Conservation (phyloP, 805 yeast species). For the Saccharomyces mikatae region DNA sequence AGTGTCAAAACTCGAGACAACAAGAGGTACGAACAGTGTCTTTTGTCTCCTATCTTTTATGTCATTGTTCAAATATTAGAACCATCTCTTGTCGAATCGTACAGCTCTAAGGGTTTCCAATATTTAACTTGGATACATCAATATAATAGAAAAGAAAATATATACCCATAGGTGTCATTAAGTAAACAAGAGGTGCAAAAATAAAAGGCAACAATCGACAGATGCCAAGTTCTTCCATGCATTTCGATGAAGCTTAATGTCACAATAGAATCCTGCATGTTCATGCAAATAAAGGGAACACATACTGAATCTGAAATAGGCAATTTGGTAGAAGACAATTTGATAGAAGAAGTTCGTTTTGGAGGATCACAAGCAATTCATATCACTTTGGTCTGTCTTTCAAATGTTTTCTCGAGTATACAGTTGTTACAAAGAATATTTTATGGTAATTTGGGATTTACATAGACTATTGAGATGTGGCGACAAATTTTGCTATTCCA, state of each 20-base stretch:
- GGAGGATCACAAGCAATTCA: background rate
- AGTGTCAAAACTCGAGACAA: background rate
- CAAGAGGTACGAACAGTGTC: background rate
- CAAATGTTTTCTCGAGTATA: background rate
- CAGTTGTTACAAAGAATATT: no score
- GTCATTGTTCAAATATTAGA: background rate
- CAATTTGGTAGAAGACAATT: background rate
- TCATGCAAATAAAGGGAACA: background rate
- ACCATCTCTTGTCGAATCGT: background rate
- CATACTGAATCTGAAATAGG: background rate
- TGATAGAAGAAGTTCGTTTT: background rate
- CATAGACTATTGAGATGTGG: background rate
- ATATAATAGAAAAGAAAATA: constrained; percentile 18
- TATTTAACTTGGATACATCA: constrained; percentile 20
- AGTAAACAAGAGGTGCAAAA: background rate
- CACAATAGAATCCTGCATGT: background rate
- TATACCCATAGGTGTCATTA: background rate
- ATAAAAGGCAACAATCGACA: background rate
- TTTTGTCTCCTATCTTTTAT: background rate
- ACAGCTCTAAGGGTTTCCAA: background rate
- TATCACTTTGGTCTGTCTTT: background rate
- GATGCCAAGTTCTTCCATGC: background rate
- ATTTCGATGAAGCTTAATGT: background rate
- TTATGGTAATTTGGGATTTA: background rate
- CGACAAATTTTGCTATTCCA: background rate